Conservation (phyloP, 1,139 yeast genomes). For the Suhomyces atakaporum region DNA sequence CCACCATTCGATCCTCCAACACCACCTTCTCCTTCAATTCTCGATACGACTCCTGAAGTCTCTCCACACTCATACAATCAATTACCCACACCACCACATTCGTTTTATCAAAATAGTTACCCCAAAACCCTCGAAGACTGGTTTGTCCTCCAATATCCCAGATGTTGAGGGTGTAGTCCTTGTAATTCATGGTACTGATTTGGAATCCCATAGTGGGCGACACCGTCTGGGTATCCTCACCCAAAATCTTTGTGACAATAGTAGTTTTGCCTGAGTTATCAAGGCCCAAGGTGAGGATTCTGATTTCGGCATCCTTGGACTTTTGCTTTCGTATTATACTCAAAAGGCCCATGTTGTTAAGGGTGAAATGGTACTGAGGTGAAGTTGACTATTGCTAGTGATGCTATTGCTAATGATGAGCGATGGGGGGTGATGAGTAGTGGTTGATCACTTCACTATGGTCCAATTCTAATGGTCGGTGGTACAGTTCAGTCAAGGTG, state of each 20-base stretch:
- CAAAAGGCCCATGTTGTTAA: constrained; percentile 81
- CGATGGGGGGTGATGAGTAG: no score
- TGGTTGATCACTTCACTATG: no score
- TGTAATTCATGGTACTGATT: constrained; percentile 43
- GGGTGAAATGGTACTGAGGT: no score
- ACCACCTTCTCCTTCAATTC: constrained; percentile 65
- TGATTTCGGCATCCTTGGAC: constrained; percentile 71
- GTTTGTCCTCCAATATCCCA: constrained; percentile 94
- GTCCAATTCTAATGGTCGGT: no score
- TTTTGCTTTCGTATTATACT: constrained; percentile 83
- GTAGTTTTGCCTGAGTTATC: constrained; percentile 92
- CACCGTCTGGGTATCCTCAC: constrained; percentile 41
- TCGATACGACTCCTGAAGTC: constrained; percentile 62
- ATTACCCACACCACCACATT: constrained; percentile 92
- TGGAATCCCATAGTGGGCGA: constrained; percentile 59
- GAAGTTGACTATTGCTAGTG: no score
- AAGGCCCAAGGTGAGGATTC: constrained; percentile 78
- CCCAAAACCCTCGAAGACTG: constrained; percentile 81
- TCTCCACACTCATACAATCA: constrained; percentile 62
- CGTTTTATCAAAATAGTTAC: constrained; percentile 84
- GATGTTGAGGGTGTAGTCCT: constrained; percentile 41
- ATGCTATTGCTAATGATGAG: no score
- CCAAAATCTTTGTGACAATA: constrained; percentile 63
- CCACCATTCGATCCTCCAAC: constrained; percentile 66
- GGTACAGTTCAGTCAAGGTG: no score